These are phyloP conservation scores for Prunus mira DNA, from an alignment of 306 rosid species.

Conservation along the genomic window DNA sequence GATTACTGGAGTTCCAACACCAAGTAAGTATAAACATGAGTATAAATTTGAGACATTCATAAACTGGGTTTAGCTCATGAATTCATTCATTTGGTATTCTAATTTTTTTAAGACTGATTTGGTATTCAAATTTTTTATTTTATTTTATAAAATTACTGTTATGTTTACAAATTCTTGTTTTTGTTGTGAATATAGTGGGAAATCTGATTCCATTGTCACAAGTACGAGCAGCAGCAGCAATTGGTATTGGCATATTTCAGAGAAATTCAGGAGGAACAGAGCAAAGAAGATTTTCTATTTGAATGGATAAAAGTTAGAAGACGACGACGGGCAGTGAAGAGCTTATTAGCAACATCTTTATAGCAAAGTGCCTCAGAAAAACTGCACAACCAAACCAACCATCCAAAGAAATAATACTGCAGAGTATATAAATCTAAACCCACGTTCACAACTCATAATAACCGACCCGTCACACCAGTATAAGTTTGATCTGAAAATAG, in stretches of 20 bases:
- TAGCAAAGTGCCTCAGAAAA: not conserved
- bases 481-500: not conserved
- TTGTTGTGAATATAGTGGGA: constrained; percentile 58
- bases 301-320: no score
- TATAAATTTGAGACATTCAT: not conserved
- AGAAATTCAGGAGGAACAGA: no score
- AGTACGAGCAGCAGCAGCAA: constrained; percentile 26
- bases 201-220: constrained; percentile 62
- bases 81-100: not conserved
- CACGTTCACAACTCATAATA: not conserved
- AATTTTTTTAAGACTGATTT: no score
- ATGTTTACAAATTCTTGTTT: not conserved
- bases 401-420: not conserved
- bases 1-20: constrained; percentile 70
- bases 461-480: not conserved
- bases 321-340: no score
- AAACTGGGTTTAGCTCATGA: not conserved
- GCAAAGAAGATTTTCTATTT: no score
- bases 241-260: no score
- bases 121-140: no score
- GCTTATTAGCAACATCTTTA: no score
- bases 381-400: not conserved
- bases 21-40: constrained; percentile 42
- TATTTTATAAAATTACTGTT: no score
- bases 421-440: not conserved